A percentile compares a stretch with the other conserved stretches of the same genome.
phyloP scores from a whole-genome alignment of 148 eudicot species.

The Cornus controversa region DNA sequence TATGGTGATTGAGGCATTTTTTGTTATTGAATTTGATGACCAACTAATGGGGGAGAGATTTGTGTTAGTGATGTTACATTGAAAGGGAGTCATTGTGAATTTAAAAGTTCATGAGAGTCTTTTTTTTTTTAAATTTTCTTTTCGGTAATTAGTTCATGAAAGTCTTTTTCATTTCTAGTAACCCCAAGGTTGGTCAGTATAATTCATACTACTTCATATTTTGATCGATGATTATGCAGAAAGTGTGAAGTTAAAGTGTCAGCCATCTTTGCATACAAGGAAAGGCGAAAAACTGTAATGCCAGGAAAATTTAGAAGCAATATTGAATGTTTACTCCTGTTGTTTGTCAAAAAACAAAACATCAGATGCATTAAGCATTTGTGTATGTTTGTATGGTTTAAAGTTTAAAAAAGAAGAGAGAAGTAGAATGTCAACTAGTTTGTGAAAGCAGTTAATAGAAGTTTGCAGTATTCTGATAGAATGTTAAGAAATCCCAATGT shows the following conservation, averaged over 20 bases:
- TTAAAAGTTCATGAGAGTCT: too few species aligned
- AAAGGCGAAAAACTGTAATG: background rate
- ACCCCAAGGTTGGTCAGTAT: too few species aligned
- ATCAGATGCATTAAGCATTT: background rate
- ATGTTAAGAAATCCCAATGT: background rate
- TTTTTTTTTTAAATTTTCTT: too few species aligned
- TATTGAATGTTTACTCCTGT: background rate
- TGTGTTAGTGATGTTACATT: background rate
- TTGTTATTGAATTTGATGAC: background rate
- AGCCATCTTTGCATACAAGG: background rate
- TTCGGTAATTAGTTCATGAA: too few species aligned
- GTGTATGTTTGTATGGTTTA: background rate
- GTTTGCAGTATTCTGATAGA: background rate
- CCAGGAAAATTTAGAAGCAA: background rate
- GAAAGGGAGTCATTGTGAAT: background rate
- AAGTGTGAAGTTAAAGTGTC: background rate
- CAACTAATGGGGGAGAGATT: background rate
- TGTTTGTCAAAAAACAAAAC: background rate
- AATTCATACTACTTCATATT: too few species aligned
- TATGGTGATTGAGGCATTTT: background rate
- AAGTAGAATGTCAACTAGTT: background rate
- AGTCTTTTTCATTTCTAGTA: too few species aligned
- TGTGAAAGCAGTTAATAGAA: background rate
- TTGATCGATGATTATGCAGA: too few species aligned
- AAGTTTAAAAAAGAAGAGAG: background rate